Evolutionary conservation across 2,329 filamentous ascomycete species (phyloP).

Genomic region (Sporothrix pallida): DNA sequence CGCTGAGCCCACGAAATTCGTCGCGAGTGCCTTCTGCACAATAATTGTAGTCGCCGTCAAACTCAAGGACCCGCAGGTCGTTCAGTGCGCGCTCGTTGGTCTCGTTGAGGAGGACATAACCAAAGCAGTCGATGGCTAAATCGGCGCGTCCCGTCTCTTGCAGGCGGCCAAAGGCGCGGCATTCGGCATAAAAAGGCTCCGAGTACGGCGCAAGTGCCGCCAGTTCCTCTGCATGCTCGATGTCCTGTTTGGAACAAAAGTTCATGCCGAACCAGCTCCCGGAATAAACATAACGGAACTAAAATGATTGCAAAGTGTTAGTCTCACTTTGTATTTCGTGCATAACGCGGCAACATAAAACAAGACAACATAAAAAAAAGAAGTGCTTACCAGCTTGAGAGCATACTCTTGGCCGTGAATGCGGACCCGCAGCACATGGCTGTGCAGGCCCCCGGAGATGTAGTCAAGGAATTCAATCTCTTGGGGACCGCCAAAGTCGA

Average conservation of each 20-base stretch:
- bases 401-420: constrained; percentile 38
- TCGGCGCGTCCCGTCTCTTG: constrained; percentile 41
- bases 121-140: constrained; percentile 40
- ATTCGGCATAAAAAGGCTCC: constrained; percentile 42
- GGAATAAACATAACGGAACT: neutral
- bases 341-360: neutral
- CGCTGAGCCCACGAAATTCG: constrained; percentile 10
- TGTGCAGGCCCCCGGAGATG: constrained; percentile 36
- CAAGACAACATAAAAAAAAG: neutral
- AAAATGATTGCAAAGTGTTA: too few relatives aligned
- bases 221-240: constrained; percentile 10
- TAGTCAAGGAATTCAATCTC: constrained; percentile 39
- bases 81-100: constrained; percentile 31
- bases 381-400: constrained; percentile 35
- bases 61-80: neutral
- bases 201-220: constrained; percentile 36
- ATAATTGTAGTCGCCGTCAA: neutral
- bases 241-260: neutral
- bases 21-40: too few relatives aligned
- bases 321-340: too few relatives aligned
- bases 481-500: constrained; percentile 35
- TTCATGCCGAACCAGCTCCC: neutral
- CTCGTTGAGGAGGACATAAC: constrained; percentile 42
- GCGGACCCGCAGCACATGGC: constrained; percentile 37
- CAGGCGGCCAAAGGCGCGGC: constrained; percentile 42